Base-by-base conservation (phyloP, 2,329 filamentous ascomycete genomes). In the Ophiognomonia clavigignenti-juglandacearum region DNA sequence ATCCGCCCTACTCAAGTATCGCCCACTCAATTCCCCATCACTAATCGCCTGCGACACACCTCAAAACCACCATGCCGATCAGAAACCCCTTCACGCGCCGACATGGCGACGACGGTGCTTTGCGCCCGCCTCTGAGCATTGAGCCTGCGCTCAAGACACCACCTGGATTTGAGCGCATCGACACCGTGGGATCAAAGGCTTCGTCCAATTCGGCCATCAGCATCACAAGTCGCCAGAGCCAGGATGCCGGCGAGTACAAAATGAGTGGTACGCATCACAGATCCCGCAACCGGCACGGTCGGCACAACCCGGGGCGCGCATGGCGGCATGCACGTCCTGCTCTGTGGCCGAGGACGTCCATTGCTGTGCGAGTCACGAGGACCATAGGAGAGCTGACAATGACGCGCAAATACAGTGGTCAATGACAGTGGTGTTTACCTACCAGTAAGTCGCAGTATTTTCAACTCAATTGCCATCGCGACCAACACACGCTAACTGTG, bases 391-490 rank as follows among this genome's bases (percentile, higher is more conserved):
- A 4, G 23, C 50, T 52, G 20, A 52, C 35, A 34, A 16, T 13
- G 4, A 5, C n/a, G 34, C 6, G 3, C 5, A 6, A 18, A 6
- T 48, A 52, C 64, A 96, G 92, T 96, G 55, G 93, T 97, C 65
- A 95, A 95, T 63, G 91, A 95, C 68, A 95, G 87, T 65, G 92
- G 92, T 56, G 86, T 96, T 53, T 97, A 95, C 70, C 80, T 97
- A 56, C 92, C 92, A 58, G 89, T 93, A 82, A 68, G 80, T 59
- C 50, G 40, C 35, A 45, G 11, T 43, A 44, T 36, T n/a, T 46
- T 35, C 29, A 35, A 18, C 22, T 8, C 32, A 22, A 9, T 11
- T n/a, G 14, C 20, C 11, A 4, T n/a, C 13, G 26, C 14, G 19
- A 38, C 20, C 2, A 24, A n/a, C 18, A 6, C 10, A 20, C 34